Base-by-base conservation (phyloP, 2,329 filamentous ascomycete genomes). In the Ophiostoma himal-ulmi region DNA sequence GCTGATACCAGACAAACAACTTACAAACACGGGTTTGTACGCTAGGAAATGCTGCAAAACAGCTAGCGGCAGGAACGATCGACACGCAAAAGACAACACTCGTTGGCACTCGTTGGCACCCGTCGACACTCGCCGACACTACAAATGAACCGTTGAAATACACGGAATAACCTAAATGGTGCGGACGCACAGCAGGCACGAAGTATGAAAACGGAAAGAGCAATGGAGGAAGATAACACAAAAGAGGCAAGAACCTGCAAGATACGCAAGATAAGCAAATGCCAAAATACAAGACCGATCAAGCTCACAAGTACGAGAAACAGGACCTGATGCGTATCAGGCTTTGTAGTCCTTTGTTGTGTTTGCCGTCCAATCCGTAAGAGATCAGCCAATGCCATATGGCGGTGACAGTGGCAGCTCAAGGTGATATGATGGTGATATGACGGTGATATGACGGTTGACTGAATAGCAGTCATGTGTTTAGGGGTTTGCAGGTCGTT, bases 41-140 rank as follows among this genome's bases (percentile, higher is more conserved):
- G 54, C 54, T 60, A 60, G 54, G 54, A 26, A 22, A 30, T 26
- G 54, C 22, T 30, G 52, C 52, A 57, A 30, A 30, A 60, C 26
- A 60, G 54, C 54, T 60, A 60, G 54, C 26, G 54, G 54, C 22
- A 60, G 54, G 54, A 60, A 30, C 54, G 54, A 60, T 60, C 26
- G 54, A 34, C 60, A 64, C 22, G 13, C 60, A 5, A 36, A 36
- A 36, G 11, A 36, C 26, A 3, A 64, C 60, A 36, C 26, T 62
- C 30, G 57, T 62, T 13, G 57, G 13, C 30, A 62, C 26, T 62
- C 41, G 57, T 62, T 13, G 57, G 13, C 30, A 62, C 26, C 36
- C 41, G 30, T 30, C 30, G 30, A 54, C 48, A 54, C 48, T 54
- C 20, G n/a, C 48, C 7, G 52, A 62, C 30, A 36, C 26, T 26